Base-by-base conservation (phyloP, 495 filamentous ascomycete species). In the Terfezia claveryi region DNA sequence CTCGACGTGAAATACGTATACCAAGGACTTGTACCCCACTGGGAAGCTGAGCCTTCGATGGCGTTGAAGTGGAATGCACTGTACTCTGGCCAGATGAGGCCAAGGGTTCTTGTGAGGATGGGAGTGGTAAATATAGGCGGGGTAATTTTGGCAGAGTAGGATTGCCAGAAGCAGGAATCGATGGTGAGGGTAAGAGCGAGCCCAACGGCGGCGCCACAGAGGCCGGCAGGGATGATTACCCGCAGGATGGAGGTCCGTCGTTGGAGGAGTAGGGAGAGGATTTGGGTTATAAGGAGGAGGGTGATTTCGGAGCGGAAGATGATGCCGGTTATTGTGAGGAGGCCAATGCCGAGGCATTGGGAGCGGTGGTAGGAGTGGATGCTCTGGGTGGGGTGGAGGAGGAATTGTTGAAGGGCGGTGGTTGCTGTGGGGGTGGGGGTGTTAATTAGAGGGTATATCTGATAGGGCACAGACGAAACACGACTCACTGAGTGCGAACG, bases 121-220 rank as follows among this genome's bases (percentile, higher is more conserved):
- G 63, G 63, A 4, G 63, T 66, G 14, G 55, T 57, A 37, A 66
- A 66, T 14, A 36, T n/a, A n/a, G 52, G 17, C 37, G 54, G 58
- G 32, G 49, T 52, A 2, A 57, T 55, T 14, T 53, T 41, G 20
- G 58, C 37, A 38, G 68, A 71, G 14, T 67, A 63, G 4, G 65
- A 61, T 57, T 87, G 85, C 92, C 89, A 99, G 71, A 96, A 94
- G 68, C 82, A 85, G 14, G 82, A 85, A 72, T 99, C 91, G 49
- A 94, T 67, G 6, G 78, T 68, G 23, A 94, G 68, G 2, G 87
- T 86, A 32, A 75, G 61, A 10, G 68, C 37, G 2, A 95, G 72
- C 12, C 83, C 80, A 44, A 80, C 56, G 10, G 71, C 8, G 23
- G 79, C 74, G 36, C 86, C 81, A 8, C 71, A 56, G n/a, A 81